Percentiles rank a stretch among this genome's conserved stretches.
Evolutionary conservation across 805 yeast species (phyloP).

Genomic region (Diddensiella transvaalensis): DNA sequence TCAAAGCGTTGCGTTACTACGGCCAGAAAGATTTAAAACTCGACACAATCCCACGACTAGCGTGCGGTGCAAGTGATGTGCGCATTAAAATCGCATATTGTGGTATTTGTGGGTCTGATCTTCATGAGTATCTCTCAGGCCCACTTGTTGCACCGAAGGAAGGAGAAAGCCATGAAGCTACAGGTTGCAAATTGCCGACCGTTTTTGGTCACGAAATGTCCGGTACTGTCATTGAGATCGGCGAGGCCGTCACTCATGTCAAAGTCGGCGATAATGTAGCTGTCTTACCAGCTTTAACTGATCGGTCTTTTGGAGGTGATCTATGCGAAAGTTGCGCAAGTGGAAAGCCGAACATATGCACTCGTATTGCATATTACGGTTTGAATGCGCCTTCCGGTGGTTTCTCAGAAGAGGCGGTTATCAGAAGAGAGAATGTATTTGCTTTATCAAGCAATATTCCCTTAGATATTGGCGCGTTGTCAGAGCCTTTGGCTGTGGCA

Average conservation of each 20-base stretch:
- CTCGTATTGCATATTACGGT: constrained; percentile 44
- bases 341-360: constrained; percentile 51
- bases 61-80: constrained; percentile 37
- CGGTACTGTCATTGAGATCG: constrained; percentile 45
- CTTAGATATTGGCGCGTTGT: constrained; percentile 47
- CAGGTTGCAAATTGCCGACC: constrained; percentile 38
- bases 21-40: background rate
- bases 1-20: constrained; percentile 1
- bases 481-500: constrained; percentile 57
- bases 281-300: constrained; percentile 4
- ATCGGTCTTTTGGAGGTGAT: constrained; percentile 7
- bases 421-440: constrained; percentile 39
- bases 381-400: constrained; percentile 58
- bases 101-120: constrained; percentile 64
- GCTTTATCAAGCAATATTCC: constrained; percentile 42
- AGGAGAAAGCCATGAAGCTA: constrained; percentile 32
- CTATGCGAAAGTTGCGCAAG: constrained; percentile 48
- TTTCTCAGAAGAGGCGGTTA: constrained; percentile 47
- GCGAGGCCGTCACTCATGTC: constrained; percentile 39
- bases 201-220: constrained; percentile 55
- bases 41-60: background rate
- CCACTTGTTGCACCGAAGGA: constrained; percentile 47
- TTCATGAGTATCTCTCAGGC: constrained; percentile 54
- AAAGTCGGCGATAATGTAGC: constrained; percentile 8
- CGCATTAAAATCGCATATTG: constrained; percentile 47